phyloP scores from a whole-genome alignment of 2,329 filamentous ascomycete species.

The Ceratocystis albifundus region DNA sequence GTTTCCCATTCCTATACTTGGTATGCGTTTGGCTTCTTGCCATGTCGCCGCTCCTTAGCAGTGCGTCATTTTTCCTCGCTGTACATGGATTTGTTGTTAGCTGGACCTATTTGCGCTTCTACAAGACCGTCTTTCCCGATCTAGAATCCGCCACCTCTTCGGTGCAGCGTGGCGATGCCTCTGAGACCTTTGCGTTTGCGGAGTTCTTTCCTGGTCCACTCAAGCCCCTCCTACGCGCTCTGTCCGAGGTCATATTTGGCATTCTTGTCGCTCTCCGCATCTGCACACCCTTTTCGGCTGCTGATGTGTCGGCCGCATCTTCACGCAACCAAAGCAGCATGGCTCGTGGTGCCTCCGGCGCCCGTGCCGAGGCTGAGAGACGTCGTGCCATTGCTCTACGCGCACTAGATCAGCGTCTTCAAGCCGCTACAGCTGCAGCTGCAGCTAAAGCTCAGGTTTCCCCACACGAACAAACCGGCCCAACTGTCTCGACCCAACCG shows the following conservation, averaged over 20 bases:
- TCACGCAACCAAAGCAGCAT: conserved; percentile 51
- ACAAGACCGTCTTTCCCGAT: conserved; percentile 63
- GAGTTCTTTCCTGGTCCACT: conserved; percentile 84
- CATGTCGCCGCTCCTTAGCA: conserved; percentile 47
- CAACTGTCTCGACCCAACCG: conserved; percentile 47
- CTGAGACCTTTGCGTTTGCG: conserved; percentile 90
- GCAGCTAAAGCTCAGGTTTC: conserved; percentile 28
- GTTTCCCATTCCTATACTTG: conserved; percentile 62
- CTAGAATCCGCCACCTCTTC: conserved; percentile 47
- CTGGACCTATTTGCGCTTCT: conserved; percentile 96
- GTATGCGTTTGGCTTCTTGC: conserved; percentile 56
- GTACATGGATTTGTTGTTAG: conserved; percentile 73
- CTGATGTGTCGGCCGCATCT: conserved; percentile 64
- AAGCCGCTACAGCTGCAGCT: conserved; percentile 57
- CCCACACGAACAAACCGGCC: conserved; percentile 37
- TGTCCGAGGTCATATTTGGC: conserved; percentile 65
- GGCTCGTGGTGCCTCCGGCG: conserved; percentile 49
- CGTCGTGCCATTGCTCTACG: conserved; percentile 80
- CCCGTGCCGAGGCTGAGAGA: conserved; percentile 83
- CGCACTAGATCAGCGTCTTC: conserved; percentile 80
- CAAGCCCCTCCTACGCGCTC: conserved; percentile 62
- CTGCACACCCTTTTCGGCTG: conserved; percentile 73
- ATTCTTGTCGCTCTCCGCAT: conserved; percentile 63
- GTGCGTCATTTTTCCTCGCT: conserved; percentile 67
- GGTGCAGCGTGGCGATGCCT: conserved; percentile 74